Evolutionary conservation across 352 stramenopile species (phyloP).

Genomic region (Ophiocytium majus): DNA sequence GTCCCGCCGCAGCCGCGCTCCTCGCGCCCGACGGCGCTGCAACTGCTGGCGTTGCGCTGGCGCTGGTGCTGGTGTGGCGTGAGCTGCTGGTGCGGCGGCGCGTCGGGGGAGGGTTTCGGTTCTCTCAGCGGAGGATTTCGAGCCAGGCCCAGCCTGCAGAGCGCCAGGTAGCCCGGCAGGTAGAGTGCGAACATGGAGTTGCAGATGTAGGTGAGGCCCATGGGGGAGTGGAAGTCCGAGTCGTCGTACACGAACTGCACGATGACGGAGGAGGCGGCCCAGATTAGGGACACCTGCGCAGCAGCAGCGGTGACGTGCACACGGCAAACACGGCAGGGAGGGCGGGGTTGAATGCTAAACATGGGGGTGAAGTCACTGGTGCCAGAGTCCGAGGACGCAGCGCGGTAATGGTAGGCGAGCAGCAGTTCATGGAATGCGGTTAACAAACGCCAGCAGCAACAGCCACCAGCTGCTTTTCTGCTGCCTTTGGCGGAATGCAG

Average conservation of each 20-base stretch:
- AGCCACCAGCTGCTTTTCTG: no score
- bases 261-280: conserved; percentile 68
- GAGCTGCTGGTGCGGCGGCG: conserved; percentile 49
- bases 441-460: no score
- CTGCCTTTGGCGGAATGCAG: not conserved
- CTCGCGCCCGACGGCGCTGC: not conserved
- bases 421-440: no score
- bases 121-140: conserved; percentile 31
- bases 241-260: conserved; percentile 82
- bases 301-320: not conserved
- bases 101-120: no score
- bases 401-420: no score
- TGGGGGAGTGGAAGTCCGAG: conserved; percentile 73
- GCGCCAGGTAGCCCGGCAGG: conserved; percentile 60
- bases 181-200: conserved; percentile 78
- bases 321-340: no score
- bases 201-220: conserved; percentile 80
- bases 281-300: conserved; percentile 42
- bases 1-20: no score
- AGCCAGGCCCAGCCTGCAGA: conserved; percentile 15
- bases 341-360: no score
- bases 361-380: no score
- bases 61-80: not conserved
- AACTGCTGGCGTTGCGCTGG: not conserved
- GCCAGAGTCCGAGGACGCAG: no score